A percentile compares a stretch with the other conserved stretches of the same genome.
These are phyloP conservation scores for Climacium dendroides DNA, from an alignment of 225 moss, liverwort and hornwort species.

Conservation along the genomic window DNA sequence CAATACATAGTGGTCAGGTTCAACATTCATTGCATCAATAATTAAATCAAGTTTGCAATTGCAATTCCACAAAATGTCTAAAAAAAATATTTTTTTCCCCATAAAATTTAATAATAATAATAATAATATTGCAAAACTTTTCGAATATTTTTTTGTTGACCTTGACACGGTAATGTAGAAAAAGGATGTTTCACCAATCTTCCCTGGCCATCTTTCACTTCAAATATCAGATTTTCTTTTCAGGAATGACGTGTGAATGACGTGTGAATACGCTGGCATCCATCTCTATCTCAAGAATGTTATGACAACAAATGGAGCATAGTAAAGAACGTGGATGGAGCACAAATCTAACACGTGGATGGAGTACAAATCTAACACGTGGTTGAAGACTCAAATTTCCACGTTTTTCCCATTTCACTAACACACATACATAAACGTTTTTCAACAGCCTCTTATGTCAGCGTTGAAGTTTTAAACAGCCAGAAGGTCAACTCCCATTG, in stretches of 20 bases:
- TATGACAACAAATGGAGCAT: not conserved
- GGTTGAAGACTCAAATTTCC: not conserved
- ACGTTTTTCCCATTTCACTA: not conserved
- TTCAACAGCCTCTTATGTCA: not conserved
- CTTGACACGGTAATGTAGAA: not conserved
- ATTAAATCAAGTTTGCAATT: not conserved
- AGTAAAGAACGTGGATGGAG: not conserved
- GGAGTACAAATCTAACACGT: not conserved
- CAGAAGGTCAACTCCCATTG: not conserved
- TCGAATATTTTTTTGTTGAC: not conserved
- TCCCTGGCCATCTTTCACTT: not conserved
- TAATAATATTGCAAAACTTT: not conserved
- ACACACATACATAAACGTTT: not conserved
- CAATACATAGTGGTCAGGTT: not conserved
- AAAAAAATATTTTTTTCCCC: too few relatives aligned
- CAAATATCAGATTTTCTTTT: not conserved
- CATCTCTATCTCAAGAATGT: not conserved
- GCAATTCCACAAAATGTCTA: not conserved
- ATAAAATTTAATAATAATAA: too few relatives aligned
- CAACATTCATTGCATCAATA: not conserved
- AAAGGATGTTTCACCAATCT: not conserved
- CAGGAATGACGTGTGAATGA: too few relatives aligned
- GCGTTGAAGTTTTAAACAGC: not conserved
- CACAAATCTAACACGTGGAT: not conserved
- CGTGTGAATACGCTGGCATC: not conserved